phyloP scores from a whole-genome alignment of 1,284 basidiomycete genomes.

The Fomitopsis palustris region DNA sequence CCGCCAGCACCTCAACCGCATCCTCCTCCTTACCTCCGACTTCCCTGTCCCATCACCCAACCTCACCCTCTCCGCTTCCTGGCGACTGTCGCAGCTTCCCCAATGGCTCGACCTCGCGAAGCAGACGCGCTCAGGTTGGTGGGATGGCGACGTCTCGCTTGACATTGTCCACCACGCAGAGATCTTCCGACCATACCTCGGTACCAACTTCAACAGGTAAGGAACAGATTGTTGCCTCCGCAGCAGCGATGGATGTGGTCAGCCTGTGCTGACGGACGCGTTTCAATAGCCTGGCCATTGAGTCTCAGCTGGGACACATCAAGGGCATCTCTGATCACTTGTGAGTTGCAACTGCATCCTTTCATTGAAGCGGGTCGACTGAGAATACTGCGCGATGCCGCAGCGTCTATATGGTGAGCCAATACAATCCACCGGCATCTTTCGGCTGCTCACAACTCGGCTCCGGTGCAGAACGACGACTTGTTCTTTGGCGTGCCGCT shows the following conservation, averaged over 20 bases:
- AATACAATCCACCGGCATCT: background rate
- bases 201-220: conserved; percentile 10
- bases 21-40: conserved; percentile 27
- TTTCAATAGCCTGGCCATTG: conserved; percentile 7
- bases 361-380: background rate
- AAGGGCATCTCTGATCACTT: conserved; percentile 9
- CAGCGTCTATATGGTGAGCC: conserved; percentile 26
- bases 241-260: background rate
- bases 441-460: background rate
- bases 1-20: conserved; percentile 18
- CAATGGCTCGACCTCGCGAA: conserved; percentile 6
- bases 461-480: conserved; percentile 24
- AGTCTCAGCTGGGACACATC: conserved; percentile 8
- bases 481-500: conserved; percentile 23
- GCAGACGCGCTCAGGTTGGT: background rate
- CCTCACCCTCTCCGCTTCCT: conserved; percentile 14
- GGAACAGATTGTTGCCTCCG: background rate
- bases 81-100: conserved; percentile 8
- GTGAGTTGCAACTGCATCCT: conserved; percentile 2
- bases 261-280: conserved; percentile 16
- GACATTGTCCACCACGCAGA: conserved; percentile 8
- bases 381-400: background rate
- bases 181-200: conserved; percentile 7
- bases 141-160: conserved; percentile 1
- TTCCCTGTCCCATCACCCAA: conserved; percentile 19